Evolutionary conservation across 352 stramenopile species (phyloP).

Genomic region (Pythium sukuiense): DNA sequence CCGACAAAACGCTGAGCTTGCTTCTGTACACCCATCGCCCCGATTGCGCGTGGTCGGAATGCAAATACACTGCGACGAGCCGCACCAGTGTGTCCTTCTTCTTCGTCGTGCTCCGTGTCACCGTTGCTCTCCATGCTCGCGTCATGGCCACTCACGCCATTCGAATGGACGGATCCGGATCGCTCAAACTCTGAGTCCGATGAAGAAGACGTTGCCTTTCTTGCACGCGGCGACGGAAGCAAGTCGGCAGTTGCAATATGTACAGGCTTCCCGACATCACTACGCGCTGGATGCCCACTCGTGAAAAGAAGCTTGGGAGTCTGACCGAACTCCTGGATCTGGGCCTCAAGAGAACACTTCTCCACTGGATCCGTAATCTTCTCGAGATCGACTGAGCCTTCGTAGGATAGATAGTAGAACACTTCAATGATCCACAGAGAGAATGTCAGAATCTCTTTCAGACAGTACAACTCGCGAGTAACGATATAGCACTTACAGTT

Average conservation of each 20-base stretch:
- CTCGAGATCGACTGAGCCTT: conserved; percentile 85
- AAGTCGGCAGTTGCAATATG: conserved; percentile 54
- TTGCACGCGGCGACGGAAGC: conserved; percentile 35
- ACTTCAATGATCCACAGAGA: conserved; percentile 34
- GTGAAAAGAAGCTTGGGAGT: conserved; percentile 81
- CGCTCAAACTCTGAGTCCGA: conserved; percentile 26
- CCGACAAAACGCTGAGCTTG: conserved; percentile 75
- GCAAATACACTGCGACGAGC: conserved; percentile 67
- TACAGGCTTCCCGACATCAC: conserved; percentile 52
- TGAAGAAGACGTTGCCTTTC: conserved; percentile 24
- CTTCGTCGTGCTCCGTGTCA: conserved; percentile 5
- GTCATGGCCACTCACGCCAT: conserved; percentile 21
- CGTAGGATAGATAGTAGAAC: conserved; percentile 90
- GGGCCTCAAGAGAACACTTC: conserved; percentile 91
- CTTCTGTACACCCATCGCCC: conserved; percentile 63
- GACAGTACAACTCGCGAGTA: no score
- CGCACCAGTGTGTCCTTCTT: conserved; percentile 8
- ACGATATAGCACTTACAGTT: conserved; percentile 52
- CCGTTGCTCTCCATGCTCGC: conserved; percentile 22
- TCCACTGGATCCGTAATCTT: conserved; percentile 89
- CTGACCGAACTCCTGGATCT: conserved; percentile 94
- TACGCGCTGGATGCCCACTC: conserved; percentile 65
- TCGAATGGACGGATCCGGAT: conserved; percentile 24
- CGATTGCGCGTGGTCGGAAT: conserved; percentile 46
- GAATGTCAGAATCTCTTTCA: neutral